These are phyloP conservation scores for Nitzschia palea DNA, from an alignment of 108 stramenopile species.

Conservation along the genomic window DNA sequence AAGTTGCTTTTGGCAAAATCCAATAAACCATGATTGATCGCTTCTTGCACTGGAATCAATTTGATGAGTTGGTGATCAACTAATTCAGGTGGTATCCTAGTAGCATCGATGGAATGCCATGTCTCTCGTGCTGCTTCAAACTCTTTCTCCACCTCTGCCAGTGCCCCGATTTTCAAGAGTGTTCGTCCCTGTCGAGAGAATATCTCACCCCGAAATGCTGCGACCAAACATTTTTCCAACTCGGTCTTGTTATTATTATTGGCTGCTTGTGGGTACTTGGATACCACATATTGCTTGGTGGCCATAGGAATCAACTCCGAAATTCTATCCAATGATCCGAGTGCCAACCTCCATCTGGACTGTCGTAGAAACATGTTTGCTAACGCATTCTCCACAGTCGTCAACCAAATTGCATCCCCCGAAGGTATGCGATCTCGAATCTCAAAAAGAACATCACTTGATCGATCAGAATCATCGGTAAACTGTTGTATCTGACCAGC, in stretches of 20 bases:
- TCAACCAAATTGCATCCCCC: slow-evolving; percentile 24
- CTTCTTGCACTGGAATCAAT: slow-evolving; percentile 8
- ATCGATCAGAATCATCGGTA: slow-evolving; percentile 16
- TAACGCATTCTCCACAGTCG: slow-evolving; percentile 59
- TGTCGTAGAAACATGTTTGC: slow-evolving; percentile 63
- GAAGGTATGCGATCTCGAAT: slow-evolving; percentile 45
- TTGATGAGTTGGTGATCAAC: background rate
- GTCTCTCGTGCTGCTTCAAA: slow-evolving; percentile 40
- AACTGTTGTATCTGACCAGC: slow-evolving; percentile 62
- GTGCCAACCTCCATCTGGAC: slow-evolving; percentile 79
- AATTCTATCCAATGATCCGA: slow-evolving; percentile 63
- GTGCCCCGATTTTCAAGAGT: slow-evolving; percentile 76
- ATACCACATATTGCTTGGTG: slow-evolving; percentile 8
- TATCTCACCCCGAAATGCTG: slow-evolving; percentile 56
- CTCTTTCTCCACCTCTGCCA: slow-evolving; percentile 49
- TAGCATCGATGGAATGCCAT: slow-evolving; percentile 10
- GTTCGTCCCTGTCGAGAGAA: slow-evolving; percentile 78
- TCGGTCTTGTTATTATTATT: background rate
- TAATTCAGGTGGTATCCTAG: background rate
- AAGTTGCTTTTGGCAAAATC: slow-evolving; percentile 67
- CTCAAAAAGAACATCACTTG: slow-evolving; percentile 55
- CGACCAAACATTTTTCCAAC: slow-evolving; percentile 6
- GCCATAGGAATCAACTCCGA: slow-evolving; percentile 34
- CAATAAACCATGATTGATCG: slow-evolving; percentile 71
- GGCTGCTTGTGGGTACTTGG: background rate